A percentile compares a stretch with the other conserved stretches of the same genome.
Conservation (phyloP, 2,329 filamentous ascomycete genomes). For the Fusarium sublunatum region DNA sequence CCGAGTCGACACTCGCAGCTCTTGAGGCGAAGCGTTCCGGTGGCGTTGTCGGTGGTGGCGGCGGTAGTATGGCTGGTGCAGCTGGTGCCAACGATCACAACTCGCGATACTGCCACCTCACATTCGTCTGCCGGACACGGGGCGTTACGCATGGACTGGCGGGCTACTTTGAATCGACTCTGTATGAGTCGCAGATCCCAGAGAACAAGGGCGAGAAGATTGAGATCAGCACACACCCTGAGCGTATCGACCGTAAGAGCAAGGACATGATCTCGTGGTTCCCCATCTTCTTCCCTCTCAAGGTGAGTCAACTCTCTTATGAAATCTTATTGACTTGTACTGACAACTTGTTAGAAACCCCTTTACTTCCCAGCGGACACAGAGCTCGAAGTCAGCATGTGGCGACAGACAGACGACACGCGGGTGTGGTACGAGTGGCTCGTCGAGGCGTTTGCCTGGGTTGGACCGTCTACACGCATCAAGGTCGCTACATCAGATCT, state of each 20-base stretch:
- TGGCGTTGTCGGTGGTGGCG: constrained; percentile 73
- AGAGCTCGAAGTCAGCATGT: constrained; percentile 92
- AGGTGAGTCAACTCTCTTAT: constrained; percentile 66
- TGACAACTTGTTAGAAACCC: constrained; percentile 69
- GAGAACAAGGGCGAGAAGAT: constrained; percentile 64
- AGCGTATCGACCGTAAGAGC: constrained; percentile 92
- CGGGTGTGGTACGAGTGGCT: constrained; percentile 99
- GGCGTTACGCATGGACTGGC: constrained; percentile 91
- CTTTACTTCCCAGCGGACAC: constrained; percentile 86
- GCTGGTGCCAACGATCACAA: constrained; percentile 93
- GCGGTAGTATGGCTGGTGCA: constrained; percentile 78
- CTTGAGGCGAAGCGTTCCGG: constrained; percentile 69
- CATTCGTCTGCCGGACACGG: constrained; percentile 80
- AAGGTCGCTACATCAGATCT: constrained; percentile 74
- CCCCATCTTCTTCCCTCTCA: constrained; percentile 96
- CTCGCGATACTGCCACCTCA: constrained; percentile 78
- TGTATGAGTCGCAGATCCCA: constrained; percentile 72
- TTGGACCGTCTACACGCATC: constrained; percentile 69
- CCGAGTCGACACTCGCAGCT: constrained; percentile 65
- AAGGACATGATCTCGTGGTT: constrained; percentile 99
- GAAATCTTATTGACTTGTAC: accelerated
- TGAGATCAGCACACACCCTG: constrained; percentile 91
- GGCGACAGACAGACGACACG: constrained; percentile 92
- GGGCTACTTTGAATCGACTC: constrained; percentile 96
- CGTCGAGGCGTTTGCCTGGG: constrained; percentile 82